phyloP scores from a whole-genome alignment of 768 basidiomycete species.

The Candolleomyces eurysporus region DNA sequence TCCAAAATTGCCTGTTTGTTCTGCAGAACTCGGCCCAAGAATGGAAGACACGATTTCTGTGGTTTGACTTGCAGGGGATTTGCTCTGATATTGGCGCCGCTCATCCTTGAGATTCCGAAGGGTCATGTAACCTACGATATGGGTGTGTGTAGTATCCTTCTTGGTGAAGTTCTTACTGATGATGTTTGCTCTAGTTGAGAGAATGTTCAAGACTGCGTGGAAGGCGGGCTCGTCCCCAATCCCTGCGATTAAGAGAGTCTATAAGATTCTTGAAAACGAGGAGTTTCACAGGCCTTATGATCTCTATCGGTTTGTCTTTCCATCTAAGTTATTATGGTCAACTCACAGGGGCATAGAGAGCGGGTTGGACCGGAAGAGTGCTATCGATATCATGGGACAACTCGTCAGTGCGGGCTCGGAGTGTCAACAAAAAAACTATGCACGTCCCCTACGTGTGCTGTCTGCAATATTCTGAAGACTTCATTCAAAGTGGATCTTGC shows the following conservation, averaged over 20 bases:
- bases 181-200: conserved; percentile 10
- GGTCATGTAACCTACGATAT: conserved; percentile 17
- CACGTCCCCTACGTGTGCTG: conserved; percentile 16
- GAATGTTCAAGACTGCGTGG: conserved; percentile 15
- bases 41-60: conserved; percentile 22
- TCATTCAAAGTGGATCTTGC: conserved; percentile 33
- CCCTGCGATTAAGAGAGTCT: conserved; percentile 11
- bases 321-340: background rate
- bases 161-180: background rate
- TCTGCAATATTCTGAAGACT: conserved; percentile 28
- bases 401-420: conserved; percentile 23
- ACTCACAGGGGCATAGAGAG: conserved; percentile 11
- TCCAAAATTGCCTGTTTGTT: conserved; percentile 25
- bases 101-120: conserved; percentile 17
- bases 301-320: conserved; percentile 10
- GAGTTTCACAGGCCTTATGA: conserved; percentile 14
- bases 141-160: conserved; percentile 9
- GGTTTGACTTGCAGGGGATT: conserved; percentile 18
- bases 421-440: conserved; percentile 22
- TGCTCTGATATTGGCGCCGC: conserved; percentile 16
- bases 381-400: conserved; percentile 31
- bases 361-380: conserved; percentile 23
- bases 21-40: conserved; percentile 25
- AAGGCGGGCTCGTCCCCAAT: conserved; percentile 2
- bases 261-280: conserved; percentile 16